Evolutionary conservation across 2,329 filamentous ascomycete genomes (phyloP).

Genomic region (Hirsutella minnesotensis): DNA sequence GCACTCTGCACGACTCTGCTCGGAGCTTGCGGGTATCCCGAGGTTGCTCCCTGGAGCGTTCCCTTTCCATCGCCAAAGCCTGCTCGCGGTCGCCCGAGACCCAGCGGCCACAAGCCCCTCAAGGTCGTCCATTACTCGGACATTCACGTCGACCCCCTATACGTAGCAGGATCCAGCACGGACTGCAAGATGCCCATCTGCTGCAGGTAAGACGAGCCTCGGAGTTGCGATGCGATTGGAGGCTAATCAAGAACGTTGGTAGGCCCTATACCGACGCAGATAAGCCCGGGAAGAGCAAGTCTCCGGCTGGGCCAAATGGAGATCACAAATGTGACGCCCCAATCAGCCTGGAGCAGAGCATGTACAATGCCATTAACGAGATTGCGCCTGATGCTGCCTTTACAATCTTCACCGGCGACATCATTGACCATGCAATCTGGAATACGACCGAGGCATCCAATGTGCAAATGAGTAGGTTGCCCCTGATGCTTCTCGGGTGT

Average conservation of each 20-base stretch:
- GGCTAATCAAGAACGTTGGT: not conserved
- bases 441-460: conserved; percentile 25
- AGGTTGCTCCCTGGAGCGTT: conserved; percentile 28
- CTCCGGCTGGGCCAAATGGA: conserved; percentile 39
- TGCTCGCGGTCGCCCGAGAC: conserved; percentile 19
- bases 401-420: conserved; percentile 47
- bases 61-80: conserved; percentile 31
- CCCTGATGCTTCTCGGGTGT: not conserved
- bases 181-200: conserved; percentile 48
- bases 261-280: conserved; percentile 34
- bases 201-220: conserved; percentile 29
- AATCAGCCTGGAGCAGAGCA: conserved; percentile 37
- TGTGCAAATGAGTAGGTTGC: conserved; percentile 14
- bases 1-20: conserved; percentile 40
- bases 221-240: not conserved
- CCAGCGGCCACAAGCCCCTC: conserved; percentile 33
- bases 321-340: conserved; percentile 43
- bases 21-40: conserved; percentile 40
- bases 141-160: conserved; percentile 45
- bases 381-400: conserved; percentile 36
- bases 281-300: conserved; percentile 32
- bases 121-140: conserved; percentile 49
- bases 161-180: conserved; percentile 38
- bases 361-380: conserved; percentile 37
- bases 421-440: conserved; percentile 42